phyloP scores from a whole-genome alignment of 257 asterid species.

The Gardenia jasminoides region DNA sequence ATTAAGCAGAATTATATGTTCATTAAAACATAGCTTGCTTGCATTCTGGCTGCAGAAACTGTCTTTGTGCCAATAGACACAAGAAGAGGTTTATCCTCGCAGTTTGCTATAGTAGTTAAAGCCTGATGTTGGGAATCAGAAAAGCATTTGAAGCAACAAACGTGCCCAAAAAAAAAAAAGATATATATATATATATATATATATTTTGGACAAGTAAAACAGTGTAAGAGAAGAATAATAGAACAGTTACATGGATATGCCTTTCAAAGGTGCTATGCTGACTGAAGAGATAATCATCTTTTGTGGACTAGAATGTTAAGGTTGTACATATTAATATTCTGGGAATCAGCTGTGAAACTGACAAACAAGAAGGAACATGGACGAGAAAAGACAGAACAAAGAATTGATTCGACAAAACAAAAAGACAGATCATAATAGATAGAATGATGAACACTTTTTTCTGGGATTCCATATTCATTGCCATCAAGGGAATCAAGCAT shows the following conservation, averaged over 20 bases:
- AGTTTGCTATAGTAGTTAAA: not conserved
- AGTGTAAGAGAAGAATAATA: too few species aligned
- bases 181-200: too few species aligned
- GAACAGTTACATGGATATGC: not conserved
- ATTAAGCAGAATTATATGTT: not conserved
- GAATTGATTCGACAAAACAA: not conserved
- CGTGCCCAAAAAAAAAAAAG: not conserved
- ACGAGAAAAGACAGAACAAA: not conserved
- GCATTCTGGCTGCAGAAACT: not conserved
- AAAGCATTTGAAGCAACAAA: not conserved
- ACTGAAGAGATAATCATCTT: not conserved
- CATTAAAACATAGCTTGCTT: not conserved
- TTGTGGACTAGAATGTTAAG: not conserved
- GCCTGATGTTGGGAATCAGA: not conserved
- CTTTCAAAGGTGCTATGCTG: not conserved
- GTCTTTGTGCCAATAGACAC: not conserved
- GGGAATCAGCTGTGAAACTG: not conserved
- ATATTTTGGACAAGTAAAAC: not conserved
- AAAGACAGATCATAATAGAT: not conserved
- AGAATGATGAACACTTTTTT: not conserved
- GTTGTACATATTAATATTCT: not conserved
- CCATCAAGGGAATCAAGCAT: conserved; percentile 9
- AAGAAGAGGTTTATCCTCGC: not conserved
- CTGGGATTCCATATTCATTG: not conserved
- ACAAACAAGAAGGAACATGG: not conserved